Conservation (phyloP, 2,329 filamentous ascomycete species). For the Podosphaera aphanis region DNA sequence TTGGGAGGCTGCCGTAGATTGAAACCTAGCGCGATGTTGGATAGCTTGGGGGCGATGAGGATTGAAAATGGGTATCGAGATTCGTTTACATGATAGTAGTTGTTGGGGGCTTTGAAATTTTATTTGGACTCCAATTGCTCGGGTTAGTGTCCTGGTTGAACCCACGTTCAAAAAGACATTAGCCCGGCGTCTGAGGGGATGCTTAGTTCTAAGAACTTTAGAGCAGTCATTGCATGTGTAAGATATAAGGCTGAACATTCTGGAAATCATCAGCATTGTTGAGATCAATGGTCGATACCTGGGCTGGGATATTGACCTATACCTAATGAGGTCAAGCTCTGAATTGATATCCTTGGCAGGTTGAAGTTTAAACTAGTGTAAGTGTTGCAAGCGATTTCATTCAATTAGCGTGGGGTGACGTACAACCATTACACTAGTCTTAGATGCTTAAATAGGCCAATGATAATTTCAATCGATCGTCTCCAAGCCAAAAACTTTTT, state of each 20-base stretch:
- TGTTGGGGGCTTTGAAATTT: background rate
- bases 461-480: no score
- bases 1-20: background rate
- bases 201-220: background rate
- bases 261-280: background rate
- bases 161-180: background rate
- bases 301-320: slow-evolving; percentile 10
- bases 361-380: no score
- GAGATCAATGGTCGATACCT: slow-evolving; percentile 7
- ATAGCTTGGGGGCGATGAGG: background rate
- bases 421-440: no score
- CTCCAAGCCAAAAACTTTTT: background rate
- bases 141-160: background rate
- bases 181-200: background rate
- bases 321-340: slow-evolving; percentile 7
- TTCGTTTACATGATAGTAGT: background rate
- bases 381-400: background rate
- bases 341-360: background rate
- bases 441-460: no score
- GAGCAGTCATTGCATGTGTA: background rate
- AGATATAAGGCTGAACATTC: background rate
- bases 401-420: no score
- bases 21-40: background rate
- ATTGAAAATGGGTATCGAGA: background rate
- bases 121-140: background rate